Evolutionary conservation across 441 rosid genomes (phyloP).

Genomic region (Mallotus repandus): DNA sequence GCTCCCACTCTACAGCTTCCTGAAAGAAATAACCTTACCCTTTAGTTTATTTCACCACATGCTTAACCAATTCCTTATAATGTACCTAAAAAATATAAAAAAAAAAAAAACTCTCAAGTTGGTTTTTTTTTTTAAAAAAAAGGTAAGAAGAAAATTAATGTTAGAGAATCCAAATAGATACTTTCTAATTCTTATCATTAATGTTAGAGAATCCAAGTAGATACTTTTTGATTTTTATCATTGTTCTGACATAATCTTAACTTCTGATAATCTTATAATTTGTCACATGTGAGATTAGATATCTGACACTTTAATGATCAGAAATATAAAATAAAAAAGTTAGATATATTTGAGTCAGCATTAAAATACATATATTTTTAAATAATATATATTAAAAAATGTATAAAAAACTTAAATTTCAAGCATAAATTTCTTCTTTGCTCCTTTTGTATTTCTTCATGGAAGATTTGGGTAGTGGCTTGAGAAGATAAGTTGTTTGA

Average conservation of each 20-base stretch:
- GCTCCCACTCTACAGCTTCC: constrained; percentile 88
- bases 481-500: background rate
- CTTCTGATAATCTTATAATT: background rate
- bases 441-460: too few species aligned
- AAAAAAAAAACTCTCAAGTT: background rate
- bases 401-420: background rate
- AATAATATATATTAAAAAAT: too few species aligned
- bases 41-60: background rate
- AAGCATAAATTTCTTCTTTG: background rate
- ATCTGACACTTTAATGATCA: too few species aligned
- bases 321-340: background rate
- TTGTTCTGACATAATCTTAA: background rate
- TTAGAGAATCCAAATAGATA: background rate
- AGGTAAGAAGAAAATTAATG: too few species aligned
- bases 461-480: too few species aligned
- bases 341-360: background rate
- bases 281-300: background rate
- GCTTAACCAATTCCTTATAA: background rate
- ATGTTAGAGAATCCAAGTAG: background rate
- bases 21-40: constrained; percentile 12
- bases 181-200: background rate
- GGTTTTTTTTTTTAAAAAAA: too few species aligned
- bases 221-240: background rate
- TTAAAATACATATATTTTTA: background rate
- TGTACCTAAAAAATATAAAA: background rate